Percentiles rank a stretch among this genome's conserved stretches.
phyloP scores from a whole-genome alignment of 2,329 filamentous ascomycete genomes.

The Paraconiothyrium brasiliense region DNA sequence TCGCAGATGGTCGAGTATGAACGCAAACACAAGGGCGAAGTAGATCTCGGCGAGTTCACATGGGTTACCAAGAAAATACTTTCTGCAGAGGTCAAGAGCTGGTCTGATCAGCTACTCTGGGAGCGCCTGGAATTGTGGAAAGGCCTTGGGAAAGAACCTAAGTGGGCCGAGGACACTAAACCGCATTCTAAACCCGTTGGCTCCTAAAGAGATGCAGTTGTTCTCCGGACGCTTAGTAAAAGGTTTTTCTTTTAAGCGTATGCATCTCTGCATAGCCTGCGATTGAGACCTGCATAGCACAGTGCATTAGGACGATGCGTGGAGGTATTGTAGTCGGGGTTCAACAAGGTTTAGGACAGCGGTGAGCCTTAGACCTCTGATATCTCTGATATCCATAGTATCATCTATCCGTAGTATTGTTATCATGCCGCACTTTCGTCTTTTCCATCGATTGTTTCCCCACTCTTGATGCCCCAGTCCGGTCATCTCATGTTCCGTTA shows the following conservation, averaged over 20 bases:
- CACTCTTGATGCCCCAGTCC: not conserved
- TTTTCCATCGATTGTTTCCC: not conserved
- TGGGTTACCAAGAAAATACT: conserved; percentile 78
- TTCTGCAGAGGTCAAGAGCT: conserved; percentile 79
- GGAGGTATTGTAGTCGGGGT: conserved; percentile 10
- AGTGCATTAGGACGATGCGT: not conserved
- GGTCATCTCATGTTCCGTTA: not conserved
- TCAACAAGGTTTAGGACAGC: conserved; percentile 12
- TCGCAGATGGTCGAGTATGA: conserved; percentile 98
- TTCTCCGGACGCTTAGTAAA: not conserved
- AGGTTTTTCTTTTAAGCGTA: not conserved
- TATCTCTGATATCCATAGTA: conserved; percentile 16
- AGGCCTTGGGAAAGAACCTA: conserved; percentile 44
- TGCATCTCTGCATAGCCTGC: not conserved
- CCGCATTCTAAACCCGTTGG: conserved; percentile 25
- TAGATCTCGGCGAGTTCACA: conserved; percentile 87
- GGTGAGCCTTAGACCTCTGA: conserved; percentile 14
- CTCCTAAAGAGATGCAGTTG: not conserved
- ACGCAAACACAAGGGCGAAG: conserved; percentile 68
- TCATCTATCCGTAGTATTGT: conserved; percentile 7
- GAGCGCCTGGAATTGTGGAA: conserved; percentile 82
- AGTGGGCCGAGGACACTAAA: conserved; percentile 38
- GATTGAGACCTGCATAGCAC: not conserved
- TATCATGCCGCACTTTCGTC: not conserved
- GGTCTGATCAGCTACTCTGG: conserved; percentile 78